Conservation (phyloP, 1,139 yeast genomes). For the Yamadazyma atmosphaerica region DNA sequence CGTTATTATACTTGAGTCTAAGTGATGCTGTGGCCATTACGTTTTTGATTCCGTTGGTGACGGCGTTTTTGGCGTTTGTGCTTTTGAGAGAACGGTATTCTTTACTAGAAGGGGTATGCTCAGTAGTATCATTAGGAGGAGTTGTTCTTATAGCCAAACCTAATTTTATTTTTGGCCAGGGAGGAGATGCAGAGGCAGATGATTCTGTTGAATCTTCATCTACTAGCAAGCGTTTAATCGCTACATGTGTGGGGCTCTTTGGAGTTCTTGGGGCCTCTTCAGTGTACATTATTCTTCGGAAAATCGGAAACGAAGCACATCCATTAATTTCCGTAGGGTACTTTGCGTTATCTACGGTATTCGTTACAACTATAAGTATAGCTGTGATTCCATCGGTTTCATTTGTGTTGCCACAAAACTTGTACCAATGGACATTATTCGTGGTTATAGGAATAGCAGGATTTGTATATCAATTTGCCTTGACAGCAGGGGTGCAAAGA, state of each 20-base stretch:
- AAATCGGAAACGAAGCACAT: slow-evolving; percentile 76
- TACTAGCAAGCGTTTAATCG: slow-evolving; percentile 47
- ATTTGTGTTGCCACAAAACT: slow-evolving; percentile 60
- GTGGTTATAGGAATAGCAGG: slow-evolving; percentile 70
- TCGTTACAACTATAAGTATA: slow-evolving; percentile 59
- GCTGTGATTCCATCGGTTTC: slow-evolving; percentile 55
- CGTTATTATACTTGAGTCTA: slow-evolving; percentile 72
- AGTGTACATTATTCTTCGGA: slow-evolving; percentile 71
- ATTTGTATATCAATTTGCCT: slow-evolving; percentile 73
- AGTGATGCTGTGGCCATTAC: slow-evolving; percentile 77
- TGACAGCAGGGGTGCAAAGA: slow-evolving; percentile 82
- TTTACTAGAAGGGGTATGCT: slow-evolving; percentile 65
- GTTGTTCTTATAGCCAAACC: slow-evolving; percentile 85
- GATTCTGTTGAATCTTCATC: slow-evolving; percentile 41
- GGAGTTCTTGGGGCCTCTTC: slow-evolving; percentile 73
- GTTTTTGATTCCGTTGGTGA: slow-evolving; percentile 73
- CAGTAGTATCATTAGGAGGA: slow-evolving; percentile 68
- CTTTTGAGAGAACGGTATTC: slow-evolving; percentile 70
- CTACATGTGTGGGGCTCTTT: slow-evolving; percentile 62
- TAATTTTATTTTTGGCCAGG: slow-evolving; percentile 60
- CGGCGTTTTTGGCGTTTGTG: slow-evolving; percentile 73
- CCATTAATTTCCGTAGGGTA: slow-evolving; percentile 78
- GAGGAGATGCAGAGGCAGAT: slow-evolving; percentile 30
- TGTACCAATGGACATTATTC: slow-evolving; percentile 65
- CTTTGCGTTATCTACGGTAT: slow-evolving; percentile 61